These are phyloP conservation scores for Boletellus emodensis DNA, from an alignment of 768 basidiomycete genomes.

Conservation along the genomic window DNA sequence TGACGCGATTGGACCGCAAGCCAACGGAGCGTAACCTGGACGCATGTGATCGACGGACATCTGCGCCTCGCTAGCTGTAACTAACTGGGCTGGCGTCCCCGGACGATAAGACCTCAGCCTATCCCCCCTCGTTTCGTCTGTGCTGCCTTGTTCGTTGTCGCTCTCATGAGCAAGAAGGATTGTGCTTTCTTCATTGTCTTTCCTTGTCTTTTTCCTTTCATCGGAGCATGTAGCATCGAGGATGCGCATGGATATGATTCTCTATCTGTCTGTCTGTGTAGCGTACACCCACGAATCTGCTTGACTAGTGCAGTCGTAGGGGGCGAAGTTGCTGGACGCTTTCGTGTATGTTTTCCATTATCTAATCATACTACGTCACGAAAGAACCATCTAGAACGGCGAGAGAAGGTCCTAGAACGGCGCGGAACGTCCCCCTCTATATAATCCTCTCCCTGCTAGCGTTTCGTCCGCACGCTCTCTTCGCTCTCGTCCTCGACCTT, in stretches of 20 bases:
- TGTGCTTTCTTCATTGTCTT: conserved; percentile 3
- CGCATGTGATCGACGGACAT: conserved; percentile 13
- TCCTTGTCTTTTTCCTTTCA: conserved; percentile 5
- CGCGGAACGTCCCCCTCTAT: conserved; percentile 27
- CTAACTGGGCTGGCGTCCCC: conserved; percentile 13
- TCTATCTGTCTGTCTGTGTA: conserved; percentile 17
- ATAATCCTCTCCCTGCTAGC: conserved; percentile 17
- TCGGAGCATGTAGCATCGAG: conserved; percentile 25
- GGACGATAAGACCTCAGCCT: conserved; percentile 25
- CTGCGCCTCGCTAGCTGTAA: conserved; percentile 23
- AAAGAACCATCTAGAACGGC: conserved; percentile 32
- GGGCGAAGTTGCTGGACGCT: not conserved
- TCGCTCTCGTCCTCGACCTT: conserved; percentile 4
- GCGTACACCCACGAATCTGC: conserved; percentile 25
- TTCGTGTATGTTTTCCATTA: conserved; percentile 25
- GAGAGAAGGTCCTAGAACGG: conserved; percentile 34
- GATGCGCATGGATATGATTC: conserved; percentile 26
- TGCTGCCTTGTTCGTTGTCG: conserved; percentile 14
- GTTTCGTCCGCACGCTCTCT: not conserved
- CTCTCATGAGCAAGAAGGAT: conserved; percentile 15
- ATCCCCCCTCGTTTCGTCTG: conserved; percentile 15
- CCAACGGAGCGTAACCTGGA: conserved; percentile 27
- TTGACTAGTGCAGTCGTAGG: conserved; percentile 16
- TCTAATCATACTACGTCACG: conserved; percentile 32
- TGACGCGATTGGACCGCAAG: conserved; percentile 37